Conservation (phyloP, 495 filamentous ascomycete species). For the Penicillium fimorum region DNA sequence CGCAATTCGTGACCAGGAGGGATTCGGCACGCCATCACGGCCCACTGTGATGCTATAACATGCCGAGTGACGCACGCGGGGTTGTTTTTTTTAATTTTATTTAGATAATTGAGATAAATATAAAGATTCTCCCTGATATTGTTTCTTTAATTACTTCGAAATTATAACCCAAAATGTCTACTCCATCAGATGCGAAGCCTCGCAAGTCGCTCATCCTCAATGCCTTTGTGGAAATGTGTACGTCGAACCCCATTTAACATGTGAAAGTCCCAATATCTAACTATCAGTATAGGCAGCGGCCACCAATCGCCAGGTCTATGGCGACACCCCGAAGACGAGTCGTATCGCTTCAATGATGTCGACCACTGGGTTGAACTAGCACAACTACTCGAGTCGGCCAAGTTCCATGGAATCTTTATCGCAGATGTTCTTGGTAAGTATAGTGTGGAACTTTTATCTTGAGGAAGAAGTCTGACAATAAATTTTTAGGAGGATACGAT, state of each 20-base stretch:
- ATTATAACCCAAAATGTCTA: conserved; percentile 2
- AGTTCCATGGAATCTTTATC: conserved; percentile 59
- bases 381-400: conserved; percentile 47
- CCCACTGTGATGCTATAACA: conserved; percentile 43
- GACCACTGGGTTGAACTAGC: conserved; percentile 52
- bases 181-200: conserved; percentile 13
- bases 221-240: conserved; percentile 59
- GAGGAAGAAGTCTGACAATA: not conserved
- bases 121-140: not conserved
- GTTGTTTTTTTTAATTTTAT: too few species aligned
- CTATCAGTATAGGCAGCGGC: conserved; percentile 38
- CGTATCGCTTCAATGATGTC: conserved; percentile 53
- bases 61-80: conserved; percentile 17
- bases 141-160: too few species aligned
- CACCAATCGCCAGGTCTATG: conserved; percentile 55
- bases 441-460: not conserved
- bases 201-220: conserved; percentile 56
- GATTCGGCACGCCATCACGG: conserved; percentile 36
- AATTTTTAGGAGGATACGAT: conserved; percentile 55
- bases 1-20: not conserved
- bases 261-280: conserved; percentile 1
- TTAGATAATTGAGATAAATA: conserved; percentile 1
- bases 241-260: conserved; percentile 1
- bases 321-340: conserved; percentile 54
- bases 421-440: conserved; percentile 49